phyloP scores from a whole-genome alignment of 2,329 filamentous ascomycete species.

The Passalora sequoiae region DNA sequence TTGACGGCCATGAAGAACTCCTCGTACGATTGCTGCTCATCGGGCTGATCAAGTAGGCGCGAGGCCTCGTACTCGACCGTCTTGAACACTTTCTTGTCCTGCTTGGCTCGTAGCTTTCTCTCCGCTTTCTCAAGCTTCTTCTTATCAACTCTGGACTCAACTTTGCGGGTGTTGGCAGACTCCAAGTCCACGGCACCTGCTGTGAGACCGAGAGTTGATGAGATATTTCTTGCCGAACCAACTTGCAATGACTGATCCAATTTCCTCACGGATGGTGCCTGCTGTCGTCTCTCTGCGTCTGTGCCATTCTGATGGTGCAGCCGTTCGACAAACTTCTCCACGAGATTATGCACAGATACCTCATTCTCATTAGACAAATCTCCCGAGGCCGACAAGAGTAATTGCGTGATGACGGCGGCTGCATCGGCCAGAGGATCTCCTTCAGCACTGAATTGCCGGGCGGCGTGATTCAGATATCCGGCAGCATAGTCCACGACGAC shows the following conservation, averaged over 20 bases:
- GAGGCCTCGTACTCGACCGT: slow-evolving; percentile 97
- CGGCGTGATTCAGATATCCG: slow-evolving; percentile 90
- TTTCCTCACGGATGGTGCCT: slow-evolving; percentile 72
- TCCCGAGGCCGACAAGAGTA: slow-evolving; percentile 90
- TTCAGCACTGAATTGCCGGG: slow-evolving; percentile 73
- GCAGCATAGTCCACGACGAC: slow-evolving; percentile 47
- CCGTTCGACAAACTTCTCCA: slow-evolving; percentile 82
- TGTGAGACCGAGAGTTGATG: slow-evolving; percentile 84
- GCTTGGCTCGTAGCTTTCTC: slow-evolving; percentile 93
- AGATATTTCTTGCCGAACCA: slow-evolving; percentile 89
- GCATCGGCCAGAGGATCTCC: slow-evolving; percentile 79
- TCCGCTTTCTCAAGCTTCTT: slow-evolving; percentile 99
- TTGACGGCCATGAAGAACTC: slow-evolving; percentile 99
- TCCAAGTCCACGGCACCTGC: slow-evolving; percentile 84
- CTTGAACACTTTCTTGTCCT: slow-evolving; percentile 98
- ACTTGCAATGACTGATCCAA: slow-evolving; percentile 95
- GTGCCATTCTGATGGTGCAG: slow-evolving; percentile 68
- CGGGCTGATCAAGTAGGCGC: slow-evolving; percentile 74
- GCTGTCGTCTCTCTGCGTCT: slow-evolving; percentile 61
- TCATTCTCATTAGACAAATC: slow-evolving; percentile 67
- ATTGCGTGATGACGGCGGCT: slow-evolving; percentile 74
- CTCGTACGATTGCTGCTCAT: slow-evolving; percentile 86
- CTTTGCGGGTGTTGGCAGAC: slow-evolving; percentile 84
- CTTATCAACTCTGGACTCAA: slow-evolving; percentile 93
- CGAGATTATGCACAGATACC: slow-evolving; percentile 72